phyloP scores from a whole-genome alignment of 23 red algal genomes.

The Chondrus crispus region DNA sequence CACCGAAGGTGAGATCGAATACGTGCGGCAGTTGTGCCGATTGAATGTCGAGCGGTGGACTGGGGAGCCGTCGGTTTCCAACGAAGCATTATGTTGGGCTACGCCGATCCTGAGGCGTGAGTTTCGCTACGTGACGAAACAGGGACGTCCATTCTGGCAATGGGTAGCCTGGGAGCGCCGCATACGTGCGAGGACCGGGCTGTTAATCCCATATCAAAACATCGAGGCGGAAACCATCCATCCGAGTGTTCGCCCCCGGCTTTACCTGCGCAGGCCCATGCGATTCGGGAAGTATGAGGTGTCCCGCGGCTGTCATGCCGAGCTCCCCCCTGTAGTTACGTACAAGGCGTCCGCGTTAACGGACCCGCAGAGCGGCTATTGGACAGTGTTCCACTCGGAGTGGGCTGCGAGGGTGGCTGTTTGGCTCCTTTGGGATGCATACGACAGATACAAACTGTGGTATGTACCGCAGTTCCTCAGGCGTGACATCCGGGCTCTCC shows the following conservation, averaged over 20 bases:
- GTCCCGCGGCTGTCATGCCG: not conserved
- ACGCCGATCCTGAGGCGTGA: too few species aligned
- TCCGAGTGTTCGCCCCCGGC: not conserved
- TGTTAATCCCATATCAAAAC: conserved; percentile 16
- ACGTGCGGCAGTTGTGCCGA: too few species aligned
- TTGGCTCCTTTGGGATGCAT: not conserved
- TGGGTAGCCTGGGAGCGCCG: conserved; percentile 11
- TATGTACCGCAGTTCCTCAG: not conserved
- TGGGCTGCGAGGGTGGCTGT: not conserved
- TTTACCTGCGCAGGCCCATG: not conserved
- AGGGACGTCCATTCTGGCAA: too few species aligned
- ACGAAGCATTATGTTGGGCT: too few species aligned
- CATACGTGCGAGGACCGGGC: not conserved
- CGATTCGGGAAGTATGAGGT: not conserved
- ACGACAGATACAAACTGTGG: not conserved
- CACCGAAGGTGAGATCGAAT: too few species aligned
- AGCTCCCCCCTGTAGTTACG: not conserved
- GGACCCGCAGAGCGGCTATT: not conserved
- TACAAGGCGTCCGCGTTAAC: not conserved
- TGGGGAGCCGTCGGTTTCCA: too few species aligned
- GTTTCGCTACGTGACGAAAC: too few species aligned
- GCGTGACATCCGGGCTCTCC: not conserved
- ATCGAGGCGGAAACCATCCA: not conserved
- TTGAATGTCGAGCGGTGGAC: too few species aligned
- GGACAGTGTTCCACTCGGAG: not conserved